Evolutionary conservation across 371 early-diverging fungal species (phyloP), one percentile per base, ranked within the genome.

Genomic region (Syncephalastrum monosporum): DNA sequence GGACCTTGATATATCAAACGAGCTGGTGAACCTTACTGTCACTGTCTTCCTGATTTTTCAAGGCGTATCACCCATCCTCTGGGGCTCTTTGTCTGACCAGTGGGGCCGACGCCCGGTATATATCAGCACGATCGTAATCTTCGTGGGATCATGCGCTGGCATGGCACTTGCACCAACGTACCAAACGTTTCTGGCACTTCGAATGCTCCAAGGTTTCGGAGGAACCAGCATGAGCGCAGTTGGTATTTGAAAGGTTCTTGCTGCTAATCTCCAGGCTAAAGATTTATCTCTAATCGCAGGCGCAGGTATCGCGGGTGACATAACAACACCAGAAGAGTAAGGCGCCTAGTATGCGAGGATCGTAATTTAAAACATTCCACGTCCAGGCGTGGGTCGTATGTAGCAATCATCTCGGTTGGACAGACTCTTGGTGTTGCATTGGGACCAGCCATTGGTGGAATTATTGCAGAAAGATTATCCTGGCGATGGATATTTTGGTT

Each of bases 51-150:
- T 57, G 49, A 41, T 57, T 41, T 57, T 57, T 50, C 57, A 57
- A 48, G 57, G 47, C 14, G 4, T 57, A 19, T 47, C 57, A 17
- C 57, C 57, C 3, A 43, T 52, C 21, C 54, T 60, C 47, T 60
- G 60, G 60, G 60, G 53, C n/a, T 47, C 60, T 6, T 27, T 60
- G 21, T 53, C 60, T 3, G 60, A 60, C 41, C 23, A 42, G 13
- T 54, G 60, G 50, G 60, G 60, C 6, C 45, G 60, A 14, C 60
- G 60, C 13, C 53, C 55, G 3, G 55, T 54, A 2, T 60, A 47
- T 23, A 47, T 47, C 24, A 23, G 47, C 47, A 47, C 47, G 8
- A 21, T 47, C 12, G 47, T 12, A 10, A 23, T 47, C 13, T 47
- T 47, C 13, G 47, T 7, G 7, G 47, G 21, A 1, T 17, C 47